These are phyloP conservation scores for Nemania sp. DNA, from an alignment of 2,329 filamentous ascomycete genomes.

Conservation along the genomic window DNA sequence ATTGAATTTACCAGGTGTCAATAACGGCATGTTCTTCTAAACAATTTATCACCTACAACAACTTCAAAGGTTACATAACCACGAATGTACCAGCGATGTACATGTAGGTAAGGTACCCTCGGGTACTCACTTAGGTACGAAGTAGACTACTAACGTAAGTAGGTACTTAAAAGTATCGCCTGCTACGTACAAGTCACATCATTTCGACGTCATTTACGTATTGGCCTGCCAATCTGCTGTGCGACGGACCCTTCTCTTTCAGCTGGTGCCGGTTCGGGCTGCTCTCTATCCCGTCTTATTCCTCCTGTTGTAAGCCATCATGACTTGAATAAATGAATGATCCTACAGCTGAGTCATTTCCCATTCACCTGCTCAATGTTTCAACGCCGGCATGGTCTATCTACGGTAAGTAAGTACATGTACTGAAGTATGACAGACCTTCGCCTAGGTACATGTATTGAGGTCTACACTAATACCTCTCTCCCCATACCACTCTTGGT, in stretches of 20 bases:
- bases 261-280: background rate
- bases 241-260: constrained; percentile 25
- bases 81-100: no score
- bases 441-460: background rate
- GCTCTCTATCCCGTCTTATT: constrained; percentile 10
- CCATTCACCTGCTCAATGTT: background rate
- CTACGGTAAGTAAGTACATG: no score
- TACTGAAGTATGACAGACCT: background rate
- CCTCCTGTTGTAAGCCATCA: background rate
- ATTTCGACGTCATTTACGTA: constrained; percentile 37
- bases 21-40: background rate
- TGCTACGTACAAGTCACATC: constrained; percentile 30
- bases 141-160: no score
- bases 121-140: no score
- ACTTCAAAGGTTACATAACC: no score
- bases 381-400: no score
- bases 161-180: constrained; percentile 13
- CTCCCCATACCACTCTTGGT: background rate
- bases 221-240: constrained; percentile 28
- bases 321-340: background rate
- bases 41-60: background rate
- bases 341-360: background rate
- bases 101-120: no score
- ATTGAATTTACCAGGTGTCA: no score
- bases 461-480: no score